Evolutionary conservation across 1,284 basidiomycete genomes (phyloP).

Genomic region (Kwoniella shivajii): DNA sequence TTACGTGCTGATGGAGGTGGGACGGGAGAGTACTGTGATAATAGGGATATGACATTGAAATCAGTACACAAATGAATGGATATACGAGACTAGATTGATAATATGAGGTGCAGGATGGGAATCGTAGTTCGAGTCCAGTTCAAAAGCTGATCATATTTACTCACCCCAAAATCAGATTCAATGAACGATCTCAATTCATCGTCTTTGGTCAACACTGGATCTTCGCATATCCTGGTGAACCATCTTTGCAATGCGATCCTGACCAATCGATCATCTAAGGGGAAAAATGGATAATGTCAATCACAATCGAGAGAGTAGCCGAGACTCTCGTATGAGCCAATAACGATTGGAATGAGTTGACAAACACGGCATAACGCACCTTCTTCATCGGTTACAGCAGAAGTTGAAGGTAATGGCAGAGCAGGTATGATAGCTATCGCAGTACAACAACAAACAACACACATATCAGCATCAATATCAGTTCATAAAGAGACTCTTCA

Average conservation of each 20-base stretch:
- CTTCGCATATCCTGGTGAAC: slow-evolving; percentile 85
- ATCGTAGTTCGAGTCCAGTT: no score
- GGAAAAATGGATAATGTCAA: neutral
- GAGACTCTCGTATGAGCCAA: no score
- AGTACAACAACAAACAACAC: no score
- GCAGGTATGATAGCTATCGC: slow-evolving; percentile 81
- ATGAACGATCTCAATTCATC: slow-evolving; percentile 90
- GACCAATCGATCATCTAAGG: slow-evolving; percentile 77
- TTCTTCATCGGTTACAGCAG: slow-evolving; percentile 92
- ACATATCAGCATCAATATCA: no score
- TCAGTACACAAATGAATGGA: no score
- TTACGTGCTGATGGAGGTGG: slow-evolving; percentile 58
- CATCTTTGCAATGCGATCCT: slow-evolving; percentile 89
- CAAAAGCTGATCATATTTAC: no score
- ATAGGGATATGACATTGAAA: neutral
- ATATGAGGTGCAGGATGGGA: neutral
- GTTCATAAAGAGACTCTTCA: no score
- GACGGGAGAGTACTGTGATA: slow-evolving; percentile 55
- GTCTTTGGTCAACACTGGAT: slow-evolving; percentile 78
- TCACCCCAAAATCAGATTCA: slow-evolving; percentile 86
- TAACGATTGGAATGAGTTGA: no score
- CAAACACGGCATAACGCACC: slow-evolving; percentile 55
- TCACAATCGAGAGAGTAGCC: no score
- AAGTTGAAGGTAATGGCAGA: slow-evolving; percentile 85
- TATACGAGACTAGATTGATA: no score